Conservation (phyloP, 2,329 filamentous ascomycete species). For the Ceratocystis huliohia region DNA sequence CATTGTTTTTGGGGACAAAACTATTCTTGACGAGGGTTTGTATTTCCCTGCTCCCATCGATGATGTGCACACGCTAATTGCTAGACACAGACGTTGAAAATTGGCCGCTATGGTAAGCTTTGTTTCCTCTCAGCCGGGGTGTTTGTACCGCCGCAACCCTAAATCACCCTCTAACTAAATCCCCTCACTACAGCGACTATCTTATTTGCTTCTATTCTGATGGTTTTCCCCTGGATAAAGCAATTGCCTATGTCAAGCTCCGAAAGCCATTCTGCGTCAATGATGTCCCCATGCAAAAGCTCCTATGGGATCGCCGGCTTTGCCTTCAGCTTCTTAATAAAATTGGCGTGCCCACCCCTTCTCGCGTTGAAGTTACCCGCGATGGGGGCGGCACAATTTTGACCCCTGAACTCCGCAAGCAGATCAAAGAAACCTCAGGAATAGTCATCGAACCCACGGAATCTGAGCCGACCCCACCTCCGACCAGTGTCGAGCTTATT, state of each 20-base stretch:
- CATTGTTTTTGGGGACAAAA: slow-evolving; percentile 95
- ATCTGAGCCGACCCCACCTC: slow-evolving; percentile 34
- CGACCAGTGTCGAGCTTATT: slow-evolving; percentile 67
- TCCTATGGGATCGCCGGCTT: slow-evolving; percentile 87
- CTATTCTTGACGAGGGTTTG: slow-evolving; percentile 81
- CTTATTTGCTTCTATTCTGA: slow-evolving; percentile 97
- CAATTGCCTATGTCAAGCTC: slow-evolving; percentile 85
- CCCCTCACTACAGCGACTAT: slow-evolving; percentile 50
- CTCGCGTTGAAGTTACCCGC: slow-evolving; percentile 77
- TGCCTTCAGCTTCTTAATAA: slow-evolving; percentile 80
- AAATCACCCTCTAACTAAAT: not conserved
- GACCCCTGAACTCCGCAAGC: slow-evolving; percentile 64
- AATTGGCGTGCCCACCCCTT: slow-evolving; percentile 79
- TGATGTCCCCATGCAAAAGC: slow-evolving; percentile 91
- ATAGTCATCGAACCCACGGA: slow-evolving; percentile 46
- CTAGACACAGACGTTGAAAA: slow-evolving; percentile 61
- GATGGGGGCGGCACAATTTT: slow-evolving; percentile 77
- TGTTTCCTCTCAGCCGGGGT: not conserved
- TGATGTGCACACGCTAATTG: not conserved
- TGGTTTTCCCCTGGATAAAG: slow-evolving; percentile 92
- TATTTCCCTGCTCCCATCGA: slow-evolving; percentile 10
- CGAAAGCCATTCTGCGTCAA: slow-evolving; percentile 96
- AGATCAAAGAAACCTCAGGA: slow-evolving; percentile 69
- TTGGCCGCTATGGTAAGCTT: slow-evolving; percentile 69
- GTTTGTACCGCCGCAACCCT: not conserved